Conservation (phyloP, 208 protist genomes). For the Novymonas esmeraldas region DNA sequence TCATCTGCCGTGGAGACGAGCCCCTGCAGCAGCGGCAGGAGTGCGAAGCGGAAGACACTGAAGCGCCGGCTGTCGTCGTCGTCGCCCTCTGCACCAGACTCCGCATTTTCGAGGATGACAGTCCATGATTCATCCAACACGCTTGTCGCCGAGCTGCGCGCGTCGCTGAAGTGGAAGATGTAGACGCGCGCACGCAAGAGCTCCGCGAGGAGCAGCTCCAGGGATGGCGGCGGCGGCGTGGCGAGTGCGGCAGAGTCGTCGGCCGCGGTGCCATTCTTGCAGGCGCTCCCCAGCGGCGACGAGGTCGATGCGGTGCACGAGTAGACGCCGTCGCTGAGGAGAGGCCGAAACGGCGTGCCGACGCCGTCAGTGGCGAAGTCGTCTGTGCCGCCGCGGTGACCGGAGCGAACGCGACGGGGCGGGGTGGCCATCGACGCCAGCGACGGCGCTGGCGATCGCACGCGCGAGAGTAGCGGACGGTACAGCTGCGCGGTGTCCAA, state of each 20-base stretch:
- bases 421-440: constrained; percentile 8
- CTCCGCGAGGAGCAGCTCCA: constrained; percentile 30
- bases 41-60: constrained; percentile 74
- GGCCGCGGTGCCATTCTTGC: background rate
- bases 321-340: background rate
- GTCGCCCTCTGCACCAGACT: constrained; percentile 44
- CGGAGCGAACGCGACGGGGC: background rate
- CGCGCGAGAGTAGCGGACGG: background rate
- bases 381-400: background rate
- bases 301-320: background rate
- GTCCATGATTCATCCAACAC: constrained; percentile 84
- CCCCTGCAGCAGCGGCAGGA: constrained; percentile 81
- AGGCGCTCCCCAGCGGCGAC: background rate
- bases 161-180: constrained; percentile 67
- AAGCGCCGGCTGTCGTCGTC: constrained; percentile 43
- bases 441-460: constrained; percentile 4
- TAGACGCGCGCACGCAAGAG: constrained; percentile 43
- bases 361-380: background rate
- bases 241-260: background rate
- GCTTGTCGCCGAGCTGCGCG: constrained; percentile 40
- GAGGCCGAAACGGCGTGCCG: constrained; percentile 11
- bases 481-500: background rate
- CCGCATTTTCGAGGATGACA: constrained; percentile 69
- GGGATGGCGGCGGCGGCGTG: constrained; percentile 8
- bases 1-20: constrained; percentile 75